Base-by-base conservation (phyloP, 352 stramenopile species). In the Phytophthora syringae region DNA sequence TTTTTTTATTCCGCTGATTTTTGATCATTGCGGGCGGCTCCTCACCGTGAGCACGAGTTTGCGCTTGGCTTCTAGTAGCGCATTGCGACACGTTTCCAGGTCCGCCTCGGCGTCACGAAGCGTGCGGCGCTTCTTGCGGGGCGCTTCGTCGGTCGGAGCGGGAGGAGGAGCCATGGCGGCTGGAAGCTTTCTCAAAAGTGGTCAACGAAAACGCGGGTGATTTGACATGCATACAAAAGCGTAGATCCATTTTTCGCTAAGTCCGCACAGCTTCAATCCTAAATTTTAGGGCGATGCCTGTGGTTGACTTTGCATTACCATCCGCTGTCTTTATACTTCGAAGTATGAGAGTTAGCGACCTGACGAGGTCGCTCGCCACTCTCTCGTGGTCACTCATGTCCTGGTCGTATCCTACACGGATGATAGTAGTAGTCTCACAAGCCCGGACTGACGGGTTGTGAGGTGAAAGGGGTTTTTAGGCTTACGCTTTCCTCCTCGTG, bases 91-190 rank as follows among this genome's bases (percentile, higher is more conserved):
- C 12, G 57, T 54, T 7, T 82, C 63, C 6, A 92, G 70, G 15
- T 92, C 82, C 39, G 75, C 60, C 69, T 92, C 82, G 25, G 84
- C 84, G 28, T 92, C 84, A 32, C 80, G 82, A 18, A 92, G 72
- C 24, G 84, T 92, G 49, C 84, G 81, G 36, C 82, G 81, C 64
- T 90, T 92, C 69, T 89, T 90, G 60, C 63, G 76, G 28, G 73
- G 75, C 10, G 52, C 60, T 12, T 82, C 69, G 37, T 73, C 52
- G 15, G 60, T 43, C 40, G 45, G 63, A 16, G 52, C 45, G 28
- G 55, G 52, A 42, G 64, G 57, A 21, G 28, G 52, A 18, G 36
- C 20, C 55, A 67, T 74, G 30, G n/a, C 24, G 13, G 5, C 12
- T 18, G 7, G 12, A 43, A 42, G 11, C 27, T 57, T 48, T 37